Conservation (phyloP, 306 rosid genomes). For the Pyrus betulifolia region DNA sequence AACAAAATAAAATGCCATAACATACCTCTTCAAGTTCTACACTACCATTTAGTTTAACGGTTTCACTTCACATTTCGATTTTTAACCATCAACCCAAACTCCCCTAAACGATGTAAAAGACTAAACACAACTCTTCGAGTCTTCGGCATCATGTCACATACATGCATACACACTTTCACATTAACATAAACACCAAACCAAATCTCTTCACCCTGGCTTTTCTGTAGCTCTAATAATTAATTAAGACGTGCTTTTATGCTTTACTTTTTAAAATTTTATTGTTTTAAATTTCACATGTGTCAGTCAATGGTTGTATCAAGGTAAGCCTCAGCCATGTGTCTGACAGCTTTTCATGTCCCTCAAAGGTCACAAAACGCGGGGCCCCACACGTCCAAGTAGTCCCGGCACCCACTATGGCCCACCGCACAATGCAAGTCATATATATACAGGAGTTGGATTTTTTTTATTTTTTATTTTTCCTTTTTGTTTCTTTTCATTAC, state of each 20-base stretch:
- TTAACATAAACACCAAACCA: background rate
- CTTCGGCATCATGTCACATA: background rate
- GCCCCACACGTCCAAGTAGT: background rate
- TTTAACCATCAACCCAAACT: background rate
- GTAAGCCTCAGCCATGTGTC: background rate
- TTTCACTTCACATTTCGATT: background rate
- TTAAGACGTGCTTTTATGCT: too few relatives aligned
- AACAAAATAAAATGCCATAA: too few relatives aligned
- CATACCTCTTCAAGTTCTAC: too few relatives aligned
- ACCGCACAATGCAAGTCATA: background rate
- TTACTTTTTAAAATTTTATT: too few relatives aligned
- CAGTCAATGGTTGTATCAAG: too few relatives aligned
- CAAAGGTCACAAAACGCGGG: conserved; percentile 8
- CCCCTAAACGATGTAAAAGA: background rate
- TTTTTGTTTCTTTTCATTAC: too few relatives aligned
- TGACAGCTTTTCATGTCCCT: conserved; percentile 8
- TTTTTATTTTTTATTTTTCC: too few relatives aligned
- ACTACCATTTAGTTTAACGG: background rate
- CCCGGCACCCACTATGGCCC: background rate
- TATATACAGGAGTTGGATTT: background rate
- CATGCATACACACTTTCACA: background rate
- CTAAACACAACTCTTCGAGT: background rate
- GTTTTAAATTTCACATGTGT: too few relatives aligned
- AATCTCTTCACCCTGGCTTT: too few relatives aligned
- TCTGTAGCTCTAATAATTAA: too few relatives aligned